Conservation (phyloP, 2,329 filamentous ascomycete species). For the Chrysosporium queenslandicum region DNA sequence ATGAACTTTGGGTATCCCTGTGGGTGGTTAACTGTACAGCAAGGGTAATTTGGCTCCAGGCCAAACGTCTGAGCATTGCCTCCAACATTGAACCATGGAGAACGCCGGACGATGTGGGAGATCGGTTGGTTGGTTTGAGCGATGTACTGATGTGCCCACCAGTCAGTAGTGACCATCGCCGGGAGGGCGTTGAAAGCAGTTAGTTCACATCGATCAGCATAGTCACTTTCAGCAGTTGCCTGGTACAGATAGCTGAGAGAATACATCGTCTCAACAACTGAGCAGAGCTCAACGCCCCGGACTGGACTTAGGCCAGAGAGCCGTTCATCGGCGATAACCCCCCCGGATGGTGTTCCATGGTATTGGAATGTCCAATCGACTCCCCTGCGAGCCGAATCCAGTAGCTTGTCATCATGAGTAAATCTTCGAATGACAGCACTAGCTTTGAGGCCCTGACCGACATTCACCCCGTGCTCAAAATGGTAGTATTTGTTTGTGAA, state of each 20-base stretch:
- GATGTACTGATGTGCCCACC: constrained; percentile 50
- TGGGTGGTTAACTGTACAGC: constrained; percentile 51
- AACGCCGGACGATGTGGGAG: constrained; percentile 34
- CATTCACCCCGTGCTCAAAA: constrained; percentile 41
- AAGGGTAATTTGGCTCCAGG: constrained; percentile 44
- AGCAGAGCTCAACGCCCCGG: constrained; percentile 43
- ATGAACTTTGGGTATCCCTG: constrained; percentile 50
- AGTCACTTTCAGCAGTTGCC: constrained; percentile 37
- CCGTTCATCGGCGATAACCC: constrained; percentile 43
- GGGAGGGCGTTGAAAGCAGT: constrained; percentile 49
- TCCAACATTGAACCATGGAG: constrained; percentile 44
- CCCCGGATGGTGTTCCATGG: constrained; percentile 41
- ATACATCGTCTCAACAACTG: constrained; percentile 44
- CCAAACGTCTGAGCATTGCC: constrained; percentile 41
- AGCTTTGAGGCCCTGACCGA: constrained; percentile 41
- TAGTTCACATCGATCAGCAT: constrained; percentile 45
- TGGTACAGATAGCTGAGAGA: constrained; percentile 45
- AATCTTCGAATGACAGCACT: constrained; percentile 39
- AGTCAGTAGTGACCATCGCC: constrained; percentile 42
- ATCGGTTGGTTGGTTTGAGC: constrained; percentile 46
- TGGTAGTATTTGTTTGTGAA: constrained; percentile 28
- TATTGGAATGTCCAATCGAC: constrained; percentile 42
- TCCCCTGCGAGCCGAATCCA: constrained; percentile 34
- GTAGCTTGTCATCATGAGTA: constrained; percentile 36
- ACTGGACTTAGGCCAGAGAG: constrained; percentile 37